Base-by-base conservation (phyloP, 1,284 basidiomycete species). In the Heterobasidion occidentale region DNA sequence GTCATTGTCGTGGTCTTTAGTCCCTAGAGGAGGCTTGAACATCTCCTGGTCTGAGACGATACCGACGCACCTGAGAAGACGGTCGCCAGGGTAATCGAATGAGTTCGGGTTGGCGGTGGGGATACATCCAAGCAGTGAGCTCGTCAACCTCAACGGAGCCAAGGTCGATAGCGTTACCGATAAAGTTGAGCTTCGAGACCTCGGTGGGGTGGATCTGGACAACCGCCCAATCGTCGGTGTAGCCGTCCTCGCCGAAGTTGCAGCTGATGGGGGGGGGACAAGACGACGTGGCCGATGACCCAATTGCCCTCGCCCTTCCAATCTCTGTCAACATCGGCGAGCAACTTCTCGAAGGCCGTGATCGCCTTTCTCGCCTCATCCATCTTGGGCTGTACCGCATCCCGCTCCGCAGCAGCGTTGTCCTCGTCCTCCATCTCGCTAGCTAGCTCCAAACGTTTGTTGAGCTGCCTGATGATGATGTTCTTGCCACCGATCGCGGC, bases 141-240 rank as follows among this genome's bases (percentile, higher is more conserved):
- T 51, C 50, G 7, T 36, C 9, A 51, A 35, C 8, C 14, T 52
- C 15, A 20, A 60, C 54, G 42, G 57, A 57, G 19, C 65, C 62
- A 17, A 71, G 63, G 59, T 69, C 65, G 34, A 71, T 60, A n/a
- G 62, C 57, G 46, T 71, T 69, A 47, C 69, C 64, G 45, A 60
- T 53, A 57, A 69, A 66, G 50, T 56, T 53, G 27, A 19, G 36
- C 27, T 42, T 42, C 3, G 38, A 11, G 38, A 42, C 9, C 38
- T 12, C 9, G 38, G 38, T 12, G 38, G 38, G 12, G 56, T 67
- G 60, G 50, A 71, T 44, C 61, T 70, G 60, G 60, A 73, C 61
- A 45, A 68, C 52, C 36, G 63, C 67, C 52, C 54, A 63, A 56
- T 71, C 69, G 51, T 65, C 52, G 9, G 66, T 69, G 51, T 57